Percentiles rank a stretch among this genome's conserved stretches.
These are phyloP conservation scores for Gnomoniopsis sp. DNA, from an alignment of 2,329 filamentous ascomycete species.

Conservation along the genomic window DNA sequence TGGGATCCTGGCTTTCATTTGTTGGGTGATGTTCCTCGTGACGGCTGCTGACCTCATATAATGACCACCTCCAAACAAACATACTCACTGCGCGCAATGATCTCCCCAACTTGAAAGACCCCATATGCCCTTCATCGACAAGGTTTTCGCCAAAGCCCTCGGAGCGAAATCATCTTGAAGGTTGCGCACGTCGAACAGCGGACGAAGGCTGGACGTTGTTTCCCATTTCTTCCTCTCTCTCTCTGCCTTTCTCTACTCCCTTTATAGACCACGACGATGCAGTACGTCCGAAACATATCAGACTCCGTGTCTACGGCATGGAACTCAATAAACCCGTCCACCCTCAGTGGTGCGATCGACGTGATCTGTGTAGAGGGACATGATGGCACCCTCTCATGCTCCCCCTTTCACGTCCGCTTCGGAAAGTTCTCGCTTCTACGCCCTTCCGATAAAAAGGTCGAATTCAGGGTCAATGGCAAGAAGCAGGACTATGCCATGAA, in stretches of 20 bases:
- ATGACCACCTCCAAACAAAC: neutral
- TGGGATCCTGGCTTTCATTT: too few relatives aligned
- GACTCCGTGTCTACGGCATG: constrained; percentile 97
- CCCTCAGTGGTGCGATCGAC: constrained; percentile 95
- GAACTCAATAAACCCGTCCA: constrained; percentile 99
- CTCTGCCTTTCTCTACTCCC: neutral
- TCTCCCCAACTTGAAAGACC: neutral
- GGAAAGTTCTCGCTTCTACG: constrained; percentile 96
- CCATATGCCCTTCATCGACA: neutral
- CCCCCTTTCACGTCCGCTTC: constrained; percentile 97
- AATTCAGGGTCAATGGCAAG: constrained; percentile 89
- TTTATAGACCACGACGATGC: constrained; percentile 57
- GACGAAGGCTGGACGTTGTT: too few relatives aligned
- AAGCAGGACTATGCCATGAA: constrained; percentile 98
- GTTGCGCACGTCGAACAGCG: too few relatives aligned
- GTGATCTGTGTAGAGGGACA: constrained; percentile 97
- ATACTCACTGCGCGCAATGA: too few relatives aligned
- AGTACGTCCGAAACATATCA: constrained; percentile 95
- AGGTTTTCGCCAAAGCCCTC: too few relatives aligned
- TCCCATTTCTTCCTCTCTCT: neutral
- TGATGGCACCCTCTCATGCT: constrained; percentile 85
- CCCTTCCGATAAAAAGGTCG: constrained; percentile 97
- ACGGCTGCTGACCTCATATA: neutral
- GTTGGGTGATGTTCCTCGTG: too few relatives aligned
- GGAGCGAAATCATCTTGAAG: neutral